These are phyloP conservation scores for Diaporthe humulicola DNA, from an alignment of 2,329 filamentous ascomycete genomes.

Conservation along the genomic window DNA sequence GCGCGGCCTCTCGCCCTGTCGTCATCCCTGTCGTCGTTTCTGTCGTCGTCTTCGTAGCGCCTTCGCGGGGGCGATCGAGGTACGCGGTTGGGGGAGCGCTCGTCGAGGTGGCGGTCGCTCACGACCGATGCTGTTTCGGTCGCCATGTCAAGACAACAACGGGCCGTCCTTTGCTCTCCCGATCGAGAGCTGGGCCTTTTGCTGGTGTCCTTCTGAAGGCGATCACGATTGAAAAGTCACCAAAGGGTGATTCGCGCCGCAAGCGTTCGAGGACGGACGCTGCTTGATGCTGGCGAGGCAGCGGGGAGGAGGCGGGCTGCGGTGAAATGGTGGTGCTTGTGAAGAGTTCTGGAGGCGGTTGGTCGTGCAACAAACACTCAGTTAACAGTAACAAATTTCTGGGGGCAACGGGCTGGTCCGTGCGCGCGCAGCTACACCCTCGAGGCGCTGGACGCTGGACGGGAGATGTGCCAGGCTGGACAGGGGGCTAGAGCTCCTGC, in stretches of 20 bases:
- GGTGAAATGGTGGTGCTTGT: background rate
- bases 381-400: slow-evolving; percentile 26
- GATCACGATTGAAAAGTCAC: background rate
- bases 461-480: slow-evolving; percentile 4
- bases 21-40: slow-evolving; percentile 44
- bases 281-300: background rate
- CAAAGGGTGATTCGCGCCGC: background rate
- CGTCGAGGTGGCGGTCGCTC: slow-evolving; percentile 41
- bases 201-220: background rate
- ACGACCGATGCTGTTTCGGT: slow-evolving; percentile 39
- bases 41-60: slow-evolving; percentile 40
- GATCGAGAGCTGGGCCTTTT: background rate
- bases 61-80: slow-evolving; percentile 49
- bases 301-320: background rate
- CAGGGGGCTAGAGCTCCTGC: slow-evolving; percentile 33
- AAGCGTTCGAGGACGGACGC: background rate
- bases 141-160: slow-evolving; percentile 32
- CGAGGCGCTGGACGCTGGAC: background rate
- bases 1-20: slow-evolving; percentile 45
- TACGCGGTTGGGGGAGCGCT: slow-evolving; percentile 45
- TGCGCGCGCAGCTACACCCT: background rate
- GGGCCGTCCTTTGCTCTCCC: slow-evolving; percentile 4
- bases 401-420: slow-evolving; percentile 13
- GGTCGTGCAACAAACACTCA: background rate
- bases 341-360: background rate